Evolutionary conservation across 139 green algal genomes (phyloP).

Genomic region (Chlorella sp.): DNA sequence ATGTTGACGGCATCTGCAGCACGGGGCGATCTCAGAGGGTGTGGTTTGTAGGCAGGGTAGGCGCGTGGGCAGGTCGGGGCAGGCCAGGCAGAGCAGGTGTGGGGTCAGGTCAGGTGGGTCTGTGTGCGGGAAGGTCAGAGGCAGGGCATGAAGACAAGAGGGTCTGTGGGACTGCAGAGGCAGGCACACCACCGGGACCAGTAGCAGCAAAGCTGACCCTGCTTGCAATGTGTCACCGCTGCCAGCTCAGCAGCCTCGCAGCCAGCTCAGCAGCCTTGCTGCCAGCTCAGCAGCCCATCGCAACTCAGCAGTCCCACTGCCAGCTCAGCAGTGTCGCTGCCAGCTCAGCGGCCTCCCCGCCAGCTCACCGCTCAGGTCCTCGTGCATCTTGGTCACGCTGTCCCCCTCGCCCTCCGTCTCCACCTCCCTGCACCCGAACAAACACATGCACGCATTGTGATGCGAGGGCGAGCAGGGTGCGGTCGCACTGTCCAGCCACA

Average conservation of each 20-base stretch:
- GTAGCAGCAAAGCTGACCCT: not conserved
- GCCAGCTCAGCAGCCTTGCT: too few species aligned
- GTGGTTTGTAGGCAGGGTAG: not conserved
- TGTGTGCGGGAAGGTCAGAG: not conserved
- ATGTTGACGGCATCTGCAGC: slow-evolving; percentile 76
- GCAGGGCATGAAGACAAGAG: not conserved
- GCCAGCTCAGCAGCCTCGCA: too few species aligned
- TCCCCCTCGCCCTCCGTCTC: slow-evolving; percentile 67
- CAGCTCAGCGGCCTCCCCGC: not conserved
- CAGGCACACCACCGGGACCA: too few species aligned
- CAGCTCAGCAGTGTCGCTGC: too few species aligned
- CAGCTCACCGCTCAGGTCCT: slow-evolving; percentile 70
- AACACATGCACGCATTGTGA: not conserved
- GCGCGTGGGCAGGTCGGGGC: not conserved
- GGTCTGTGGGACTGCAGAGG: not conserved
- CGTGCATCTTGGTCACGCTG: slow-evolving; percentile 92
- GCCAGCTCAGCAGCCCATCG: not conserved
- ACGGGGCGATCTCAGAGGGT: not conserved
- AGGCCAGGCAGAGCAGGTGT: not conserved
- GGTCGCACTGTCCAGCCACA: not conserved
- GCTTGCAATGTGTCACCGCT: too few species aligned
- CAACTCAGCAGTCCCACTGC: not conserved
- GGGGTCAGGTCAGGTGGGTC: not conserved
- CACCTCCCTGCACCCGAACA: slow-evolving; percentile 35
- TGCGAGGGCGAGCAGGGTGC: too few species aligned